Conservation (phyloP, 352 stramenopile species). For the Saprolegnia parasitica region DNA sequence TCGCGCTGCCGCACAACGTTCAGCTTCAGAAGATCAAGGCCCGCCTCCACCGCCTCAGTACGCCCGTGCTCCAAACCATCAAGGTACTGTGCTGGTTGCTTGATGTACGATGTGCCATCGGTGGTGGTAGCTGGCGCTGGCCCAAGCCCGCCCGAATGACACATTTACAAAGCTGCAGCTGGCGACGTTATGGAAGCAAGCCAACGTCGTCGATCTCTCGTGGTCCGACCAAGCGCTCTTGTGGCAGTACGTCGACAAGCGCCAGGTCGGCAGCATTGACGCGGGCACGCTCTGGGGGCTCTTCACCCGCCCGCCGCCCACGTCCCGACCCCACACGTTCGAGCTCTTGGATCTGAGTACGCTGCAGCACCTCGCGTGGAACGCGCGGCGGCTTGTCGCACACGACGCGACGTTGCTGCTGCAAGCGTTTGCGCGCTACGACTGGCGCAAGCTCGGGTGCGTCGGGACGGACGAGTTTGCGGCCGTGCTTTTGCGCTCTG, state of each 20-base stretch:
- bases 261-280: background rate
- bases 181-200: constrained; percentile 28
- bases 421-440: constrained; percentile 56
- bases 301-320: background rate
- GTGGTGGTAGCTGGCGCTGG: constrained; percentile 14
- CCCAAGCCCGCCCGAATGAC: background rate
- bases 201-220: constrained; percentile 22
- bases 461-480: constrained; percentile 51
- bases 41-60: background rate
- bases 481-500: constrained; percentile 35
- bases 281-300: background rate
- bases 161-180: constrained; percentile 15
- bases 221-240: constrained; percentile 7
- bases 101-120: background rate
- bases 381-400: constrained; percentile 46
- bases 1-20: background rate
- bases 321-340: background rate
- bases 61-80: constrained; percentile 3
- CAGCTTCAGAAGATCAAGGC: constrained; percentile 12
- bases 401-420: constrained; percentile 37
- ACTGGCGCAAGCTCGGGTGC: constrained; percentile 49
- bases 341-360: constrained; percentile 37
- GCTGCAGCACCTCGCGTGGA: constrained; percentile 49
- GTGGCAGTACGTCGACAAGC: background rate
- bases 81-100: background rate